Evolutionary conservation across 106 monocot species (phyloP), one percentile per base, ranked within the genome.

Genomic region (Dendrobium officinale): DNA sequence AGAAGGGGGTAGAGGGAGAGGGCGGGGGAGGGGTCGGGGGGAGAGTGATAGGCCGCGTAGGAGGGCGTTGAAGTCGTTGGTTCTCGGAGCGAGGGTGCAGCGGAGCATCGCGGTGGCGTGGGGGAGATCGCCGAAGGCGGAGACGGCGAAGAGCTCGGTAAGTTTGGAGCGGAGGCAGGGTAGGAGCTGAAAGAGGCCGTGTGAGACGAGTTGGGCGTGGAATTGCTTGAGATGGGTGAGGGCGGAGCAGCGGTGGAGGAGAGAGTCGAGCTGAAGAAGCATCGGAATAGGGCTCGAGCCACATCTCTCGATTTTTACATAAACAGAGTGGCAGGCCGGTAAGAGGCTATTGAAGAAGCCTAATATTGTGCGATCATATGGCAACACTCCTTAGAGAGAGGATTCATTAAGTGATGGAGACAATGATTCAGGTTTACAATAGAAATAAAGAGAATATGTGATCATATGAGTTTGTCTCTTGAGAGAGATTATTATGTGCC

Each of bases 1-100:
- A 90, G 81, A 80, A 48, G 80, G 77, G 87, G 42, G 83, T 83
- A 89, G 81, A 86, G 81, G 48, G 80, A 70, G 83, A 95, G 72
- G 72, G 95, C 86, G 44, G 45, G 78, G 61, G 59, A 18, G 64
- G 91, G 95, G 74, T 47, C 24, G 3, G 83, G 78, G 78, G 26
- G 83, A 78, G 47, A 73, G 5, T 6, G 93, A 81, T 80, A 88
- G 82, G 49, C 86, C 89, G 78, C 95, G 91, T 61, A 93, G 73
- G 79, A 85, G 41, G 82, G 95, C 82, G 86, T 95, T 95, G 85
- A 79, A 88, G 86, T 95, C 91, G 86, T 93, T 93, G 88, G 93
- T 93, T 44, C 83, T 58, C 43, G 86, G 89, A 76, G 1, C 47
- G 49, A 17, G 84, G 75, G 72, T 80, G 81, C 56, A 75, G 79